A percentile compares a stretch with the other conserved stretches of the same genome.
Evolutionary conservation across 179 eudicot species (phyloP).

Genomic region (Beta lomatogona): DNA sequence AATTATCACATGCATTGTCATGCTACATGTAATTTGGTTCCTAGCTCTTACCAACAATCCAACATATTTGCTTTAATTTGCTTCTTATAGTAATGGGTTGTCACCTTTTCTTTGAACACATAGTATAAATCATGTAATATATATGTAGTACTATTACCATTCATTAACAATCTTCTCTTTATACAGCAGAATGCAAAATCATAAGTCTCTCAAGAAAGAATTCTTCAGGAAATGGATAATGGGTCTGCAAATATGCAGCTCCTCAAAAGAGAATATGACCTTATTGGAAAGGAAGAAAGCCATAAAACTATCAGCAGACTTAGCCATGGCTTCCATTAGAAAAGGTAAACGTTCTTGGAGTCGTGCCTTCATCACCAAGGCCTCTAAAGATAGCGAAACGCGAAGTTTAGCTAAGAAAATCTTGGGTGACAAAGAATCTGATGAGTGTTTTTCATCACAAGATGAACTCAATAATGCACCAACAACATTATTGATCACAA

Average conservation of each 20-base stretch:
- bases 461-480: neutral
- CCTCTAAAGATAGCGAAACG: conserved; percentile 13
- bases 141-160: conserved; percentile 9
- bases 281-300: conserved; percentile 32
- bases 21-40: neutral
- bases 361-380: conserved; percentile 25
- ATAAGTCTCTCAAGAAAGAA: conserved; percentile 25
- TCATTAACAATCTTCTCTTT: neutral
- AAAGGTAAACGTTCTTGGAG: conserved; percentile 18
- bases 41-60: neutral
- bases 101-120: neutral
- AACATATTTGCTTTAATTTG: neutral
- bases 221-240: conserved; percentile 34
- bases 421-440: conserved; percentile 15
- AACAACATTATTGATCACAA: neutral
- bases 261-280: conserved; percentile 24
- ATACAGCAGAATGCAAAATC: conserved; percentile 28
- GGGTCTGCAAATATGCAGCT: conserved; percentile 24
- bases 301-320: conserved; percentile 30
- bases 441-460: conserved; percentile 9
- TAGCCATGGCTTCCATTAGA: conserved; percentile 38
- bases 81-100: conserved; percentile 10
- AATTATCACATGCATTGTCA: conserved; percentile 12
- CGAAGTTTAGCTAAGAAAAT: conserved; percentile 26
- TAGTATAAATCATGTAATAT: neutral